Base-by-base conservation (phyloP, 2,329 filamentous ascomycete species). In the Coniochaeta ligniaria region DNA sequence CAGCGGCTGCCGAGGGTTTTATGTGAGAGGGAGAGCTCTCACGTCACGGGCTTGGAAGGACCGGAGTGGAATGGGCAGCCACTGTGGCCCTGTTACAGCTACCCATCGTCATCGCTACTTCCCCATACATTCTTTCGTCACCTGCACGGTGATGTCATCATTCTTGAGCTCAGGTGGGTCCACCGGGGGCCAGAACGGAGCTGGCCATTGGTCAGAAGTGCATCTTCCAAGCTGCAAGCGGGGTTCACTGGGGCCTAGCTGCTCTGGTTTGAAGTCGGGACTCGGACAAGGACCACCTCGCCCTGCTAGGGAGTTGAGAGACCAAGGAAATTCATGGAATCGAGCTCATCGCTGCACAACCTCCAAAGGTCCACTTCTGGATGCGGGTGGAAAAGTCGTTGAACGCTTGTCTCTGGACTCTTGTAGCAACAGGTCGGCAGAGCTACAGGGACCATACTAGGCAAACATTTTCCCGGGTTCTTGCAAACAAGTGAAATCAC, bases 71-170 rank as follows among this genome's bases (percentile, higher is more conserved):
- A n/a, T 22, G 35, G 12, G 28, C 28, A 31, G 28, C 52, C n/a
- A 36, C 54, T 6, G 20, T 47, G 43, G 31, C 33, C 36, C 56
- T 43, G 56, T 45, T 58, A 41, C 56, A n/a, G 17, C 54, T 57
- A 28, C 38, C 14, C 35, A 14, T 43, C 56, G 38, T 58, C 56
- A 58, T 58, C 20, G 56, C 38, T 11, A 24, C 56, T 45, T 58
- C 56, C 38, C 56, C 56, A 58, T 6, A 33, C 54, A 36, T 56
- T 38, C 54, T 38, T 56, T 56, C 56, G 56, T 45, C 38, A 45
- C 56, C 47, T 52, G 56, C 38, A 58, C 38, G 36, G 33, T 58
- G 56, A 58, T 58, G 56, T 58, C 56, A 58, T 45, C 24, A 58
- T 35, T 45, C 4, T 24, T 24, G 26, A 52, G 47, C 47, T 52